Evolutionary conservation across 371 early-diverging fungal species (phyloP).

Genomic region (Mortierella sp.): DNA sequence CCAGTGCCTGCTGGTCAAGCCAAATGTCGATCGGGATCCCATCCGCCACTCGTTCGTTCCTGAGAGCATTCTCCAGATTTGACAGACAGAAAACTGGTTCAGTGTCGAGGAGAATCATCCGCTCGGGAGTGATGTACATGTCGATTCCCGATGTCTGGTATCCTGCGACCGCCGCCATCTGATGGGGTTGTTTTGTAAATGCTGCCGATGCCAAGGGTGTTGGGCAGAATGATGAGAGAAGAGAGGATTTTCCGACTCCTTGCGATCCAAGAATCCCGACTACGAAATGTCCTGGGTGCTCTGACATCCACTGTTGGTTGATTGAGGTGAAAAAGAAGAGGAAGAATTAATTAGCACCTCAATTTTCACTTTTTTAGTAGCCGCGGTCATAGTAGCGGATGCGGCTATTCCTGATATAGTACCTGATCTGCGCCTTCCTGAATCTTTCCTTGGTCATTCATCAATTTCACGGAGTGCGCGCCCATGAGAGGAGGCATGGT

Average conservation of each 20-base stretch:
- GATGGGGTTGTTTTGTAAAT: slow-evolving; percentile 60
- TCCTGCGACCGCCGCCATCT: slow-evolving; percentile 59
- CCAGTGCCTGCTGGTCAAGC: slow-evolving; percentile 67
- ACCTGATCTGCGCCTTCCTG: slow-evolving; percentile 50
- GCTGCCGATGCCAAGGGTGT: slow-evolving; percentile 48
- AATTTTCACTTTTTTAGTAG: background rate
- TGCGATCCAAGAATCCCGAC: slow-evolving; percentile 80
- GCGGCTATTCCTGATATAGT: background rate
- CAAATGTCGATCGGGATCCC: slow-evolving; percentile 67
- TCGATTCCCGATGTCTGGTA: slow-evolving; percentile 79
- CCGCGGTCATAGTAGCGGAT: too few relatives aligned
- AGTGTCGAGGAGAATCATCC: slow-evolving; percentile 77
- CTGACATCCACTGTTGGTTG: slow-evolving; percentile 62
- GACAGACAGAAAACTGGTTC: slow-evolving; percentile 73
- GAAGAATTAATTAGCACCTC: background rate
- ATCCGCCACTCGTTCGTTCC: slow-evolving; percentile 59
- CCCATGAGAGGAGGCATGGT: slow-evolving; percentile 43
- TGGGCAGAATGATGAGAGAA: slow-evolving; percentile 73
- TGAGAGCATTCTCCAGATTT: slow-evolving; percentile 65
- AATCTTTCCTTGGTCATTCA: slow-evolving; percentile 45
- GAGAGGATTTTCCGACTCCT: slow-evolving; percentile 80
- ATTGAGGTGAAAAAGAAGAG: background rate
- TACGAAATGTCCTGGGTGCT: slow-evolving; percentile 84
- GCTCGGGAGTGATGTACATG: slow-evolving; percentile 79
- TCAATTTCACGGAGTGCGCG: slow-evolving; percentile 34